Conservation (phyloP, 148 eudicot species). For the Agrostemma githago region DNA sequence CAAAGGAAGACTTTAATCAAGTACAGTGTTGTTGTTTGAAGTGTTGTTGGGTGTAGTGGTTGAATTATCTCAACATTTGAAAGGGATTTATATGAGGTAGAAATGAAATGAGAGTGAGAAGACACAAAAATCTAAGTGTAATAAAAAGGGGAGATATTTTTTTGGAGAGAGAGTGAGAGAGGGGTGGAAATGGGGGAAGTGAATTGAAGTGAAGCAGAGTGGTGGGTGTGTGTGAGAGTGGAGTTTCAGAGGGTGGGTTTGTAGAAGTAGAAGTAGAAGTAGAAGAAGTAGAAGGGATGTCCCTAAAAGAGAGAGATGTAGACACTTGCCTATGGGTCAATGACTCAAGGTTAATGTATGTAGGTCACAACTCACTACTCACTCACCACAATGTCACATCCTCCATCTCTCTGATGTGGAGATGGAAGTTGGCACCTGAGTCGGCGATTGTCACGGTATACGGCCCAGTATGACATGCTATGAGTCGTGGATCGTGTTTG, state of each 20-base stretch:
- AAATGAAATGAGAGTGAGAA: neutral
- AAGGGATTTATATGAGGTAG: neutral
- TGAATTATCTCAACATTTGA: neutral
- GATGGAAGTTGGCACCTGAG: no score
- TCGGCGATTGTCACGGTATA: no score
- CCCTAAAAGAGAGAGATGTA: slow-evolving; percentile 6
- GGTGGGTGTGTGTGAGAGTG: neutral
- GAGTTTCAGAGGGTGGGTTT: slow-evolving; percentile 10
- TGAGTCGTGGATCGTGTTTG: no score
- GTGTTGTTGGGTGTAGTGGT: no score
- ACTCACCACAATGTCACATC: no score
- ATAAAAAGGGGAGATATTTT: neutral
- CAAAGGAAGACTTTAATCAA: neutral
- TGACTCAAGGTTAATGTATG: no score
- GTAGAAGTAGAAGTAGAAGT: neutral
- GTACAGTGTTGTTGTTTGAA: no score
- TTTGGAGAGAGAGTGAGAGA: slow-evolving; percentile 2
- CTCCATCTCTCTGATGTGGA: no score
- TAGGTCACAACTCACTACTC: no score
- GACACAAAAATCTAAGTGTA: neutral
- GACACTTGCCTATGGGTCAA: slow-evolving; percentile 9
- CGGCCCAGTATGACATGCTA: no score
- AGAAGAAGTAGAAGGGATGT: neutral
- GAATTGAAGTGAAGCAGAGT: slow-evolving; percentile 3
- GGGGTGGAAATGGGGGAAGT: neutral